Conservation (phyloP, 108 stramenopile species). For the Nitzschia sp. region DNA sequence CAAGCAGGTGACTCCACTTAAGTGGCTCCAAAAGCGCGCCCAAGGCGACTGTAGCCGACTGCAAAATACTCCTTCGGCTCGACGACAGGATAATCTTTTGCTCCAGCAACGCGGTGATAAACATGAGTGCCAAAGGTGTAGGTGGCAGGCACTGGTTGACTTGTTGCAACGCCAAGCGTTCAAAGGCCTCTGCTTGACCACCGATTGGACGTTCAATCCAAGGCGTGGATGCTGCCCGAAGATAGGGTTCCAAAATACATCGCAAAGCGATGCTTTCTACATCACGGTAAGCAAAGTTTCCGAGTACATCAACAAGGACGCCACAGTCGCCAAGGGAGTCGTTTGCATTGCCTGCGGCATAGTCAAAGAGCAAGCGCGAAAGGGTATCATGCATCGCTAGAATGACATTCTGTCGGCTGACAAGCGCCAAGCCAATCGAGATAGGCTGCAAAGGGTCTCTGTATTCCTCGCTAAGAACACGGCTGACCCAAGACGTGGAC, state of each 20-base stretch:
- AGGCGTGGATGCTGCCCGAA: constrained; percentile 36
- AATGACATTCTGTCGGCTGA: constrained; percentile 65
- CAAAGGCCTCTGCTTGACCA: constrained; percentile 55
- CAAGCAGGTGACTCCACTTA: constrained; percentile 79
- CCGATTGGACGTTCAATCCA: constrained; percentile 66
- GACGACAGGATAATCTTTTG: constrained; percentile 87
- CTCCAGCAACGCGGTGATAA: constrained; percentile 72
- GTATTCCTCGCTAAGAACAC: constrained; percentile 26
- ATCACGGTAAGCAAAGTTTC: constrained; percentile 52
- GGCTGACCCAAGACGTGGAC: constrained; percentile 45
- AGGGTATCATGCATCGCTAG: constrained; percentile 72
- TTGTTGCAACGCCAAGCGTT: constrained; percentile 45
- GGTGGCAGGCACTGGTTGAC: constrained; percentile 73
- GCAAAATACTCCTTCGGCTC: constrained; percentile 69
- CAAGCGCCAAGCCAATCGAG: constrained; percentile 66
- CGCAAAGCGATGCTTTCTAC: constrained; percentile 51
- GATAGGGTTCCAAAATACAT: constrained; percentile 62
- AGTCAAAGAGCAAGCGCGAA: constrained; percentile 52
- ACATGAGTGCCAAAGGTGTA: constrained; percentile 73
- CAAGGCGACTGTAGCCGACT: constrained; percentile 61
- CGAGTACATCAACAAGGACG: constrained; percentile 67
- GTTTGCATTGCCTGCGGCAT: constrained; percentile 10
- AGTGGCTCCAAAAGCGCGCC: constrained; percentile 61
- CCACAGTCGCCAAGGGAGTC: constrained; percentile 33
- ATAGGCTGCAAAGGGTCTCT: constrained; percentile 19